Base-by-base conservation (phyloP, 2,329 filamentous ascomycete genomes). In the Clarireedia homoeocarpa region DNA sequence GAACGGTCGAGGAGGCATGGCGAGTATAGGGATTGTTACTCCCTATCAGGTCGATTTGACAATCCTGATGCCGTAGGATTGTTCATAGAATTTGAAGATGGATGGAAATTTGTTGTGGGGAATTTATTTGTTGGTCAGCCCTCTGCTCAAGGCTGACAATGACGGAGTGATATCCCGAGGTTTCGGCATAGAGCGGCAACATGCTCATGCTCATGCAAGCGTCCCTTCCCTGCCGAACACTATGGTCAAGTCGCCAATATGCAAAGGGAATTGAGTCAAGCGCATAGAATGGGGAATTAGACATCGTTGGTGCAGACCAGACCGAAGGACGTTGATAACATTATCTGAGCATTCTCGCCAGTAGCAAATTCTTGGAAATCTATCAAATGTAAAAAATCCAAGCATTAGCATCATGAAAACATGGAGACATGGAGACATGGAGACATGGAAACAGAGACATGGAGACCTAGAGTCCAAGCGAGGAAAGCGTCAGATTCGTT, bases 1-100 rank as follows among this genome's bases (percentile, higher is more conserved):
- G 36, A 58, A 20, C 36, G 61, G 39, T 56, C 60, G 60, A 46
- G 58, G 34, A 27, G 52, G 49, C 60, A 64, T 64, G 6, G 24
- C 58, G 48, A 27, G 42, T n/a, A 6, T 6, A 10, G 12, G 17
- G n/a, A 17, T 27, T 20, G 14, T 6, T 27, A 24, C 15, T 44
- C 17, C 14, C 20, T 20, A 34, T 2, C 9, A 51, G 27, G 12
- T 26, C 15, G n/a, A 44, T 44, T 9, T 20, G 9, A 6, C 17
- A 44, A 44, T 44, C 23, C 17, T 44, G 15, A 20, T 50, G 39
- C 20, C 4, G 12, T 17, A 36, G 23, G n/a, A 39, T 7, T 14
- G 14, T 23, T 6, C 1, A 27, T 30, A 7, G 3, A 49, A 54
- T 24, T 24, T 6, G 27, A 3, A 1, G 51, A 53, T 15, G 27